Percentiles rank a stretch among this genome's conserved stretches.
These are phyloP conservation scores for Leptographium radiaticola DNA, from an alignment of 2,329 filamentous ascomycete species.

Conservation along the genomic window DNA sequence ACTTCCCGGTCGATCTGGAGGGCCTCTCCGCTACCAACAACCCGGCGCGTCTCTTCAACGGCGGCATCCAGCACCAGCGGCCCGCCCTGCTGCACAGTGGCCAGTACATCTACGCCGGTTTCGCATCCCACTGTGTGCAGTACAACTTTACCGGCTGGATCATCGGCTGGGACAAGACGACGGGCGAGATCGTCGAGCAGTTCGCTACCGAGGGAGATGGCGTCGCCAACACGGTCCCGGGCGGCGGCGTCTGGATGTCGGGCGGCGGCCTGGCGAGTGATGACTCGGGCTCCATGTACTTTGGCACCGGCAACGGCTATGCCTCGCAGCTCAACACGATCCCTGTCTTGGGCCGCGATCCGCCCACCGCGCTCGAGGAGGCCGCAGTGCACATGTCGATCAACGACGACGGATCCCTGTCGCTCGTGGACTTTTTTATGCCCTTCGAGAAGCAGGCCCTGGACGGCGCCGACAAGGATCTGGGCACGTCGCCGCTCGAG, in stretches of 20 bases:
- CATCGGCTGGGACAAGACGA: constrained; percentile 32
- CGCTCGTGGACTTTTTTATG: constrained; percentile 35
- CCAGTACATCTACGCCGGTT: constrained; percentile 34
- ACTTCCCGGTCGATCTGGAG: constrained; percentile 30
- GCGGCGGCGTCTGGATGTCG: constrained; percentile 35
- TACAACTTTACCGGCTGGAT: constrained; percentile 38
- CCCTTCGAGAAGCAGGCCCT: constrained; percentile 34
- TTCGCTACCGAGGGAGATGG: constrained; percentile 29
- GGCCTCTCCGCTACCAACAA: constrained; percentile 31
- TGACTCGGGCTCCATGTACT: constrained; percentile 31
- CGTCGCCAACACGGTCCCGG: constrained; percentile 24
- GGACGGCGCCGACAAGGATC: constrained; percentile 34
- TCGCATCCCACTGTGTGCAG: constrained; percentile 36
- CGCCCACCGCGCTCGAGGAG: constrained; percentile 32
- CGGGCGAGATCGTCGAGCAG: constrained; percentile 28
- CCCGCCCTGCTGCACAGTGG: constrained; percentile 31
- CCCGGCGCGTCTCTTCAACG: constrained; percentile 28
- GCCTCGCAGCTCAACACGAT: constrained; percentile 30
- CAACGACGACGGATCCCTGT: constrained; percentile 27
- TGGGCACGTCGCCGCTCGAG: constrained; percentile 31
- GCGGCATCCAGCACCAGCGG: constrained; percentile 33
- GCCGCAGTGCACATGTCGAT: constrained; percentile 35
- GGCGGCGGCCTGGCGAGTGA: constrained; percentile 34
- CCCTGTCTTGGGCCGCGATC: constrained; percentile 28
- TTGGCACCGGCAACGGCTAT: constrained; percentile 34